A percentile compares a stretch with the other conserved stretches of the same genome.
These are phyloP conservation scores for Tylopilus sp. DNA, from an alignment of 1,284 basidiomycete species.

Conservation along the genomic window DNA sequence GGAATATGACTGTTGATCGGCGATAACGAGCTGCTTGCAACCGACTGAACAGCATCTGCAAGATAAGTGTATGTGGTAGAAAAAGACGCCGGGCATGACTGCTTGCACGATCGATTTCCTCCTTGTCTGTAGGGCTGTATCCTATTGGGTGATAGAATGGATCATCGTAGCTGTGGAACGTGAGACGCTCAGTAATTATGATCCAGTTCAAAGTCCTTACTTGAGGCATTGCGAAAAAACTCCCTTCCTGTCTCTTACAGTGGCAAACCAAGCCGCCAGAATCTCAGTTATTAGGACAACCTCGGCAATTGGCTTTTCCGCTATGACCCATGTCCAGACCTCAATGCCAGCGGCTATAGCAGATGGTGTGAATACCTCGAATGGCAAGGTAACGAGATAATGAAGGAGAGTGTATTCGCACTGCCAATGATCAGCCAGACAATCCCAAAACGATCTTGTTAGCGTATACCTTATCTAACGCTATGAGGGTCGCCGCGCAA, in stretches of 20 bases:
- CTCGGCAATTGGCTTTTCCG: conserved; percentile 74
- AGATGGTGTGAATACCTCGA: conserved; percentile 84
- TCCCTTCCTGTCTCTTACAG: conserved; percentile 73
- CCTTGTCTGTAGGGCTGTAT: conserved; percentile 89
- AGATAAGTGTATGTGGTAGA: conserved; percentile 76
- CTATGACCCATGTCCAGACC: conserved; percentile 95
- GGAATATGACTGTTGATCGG: conserved; percentile 77
- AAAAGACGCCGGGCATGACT: conserved; percentile 72
- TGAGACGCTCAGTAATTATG: conserved; percentile 6
- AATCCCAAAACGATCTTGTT: neutral
- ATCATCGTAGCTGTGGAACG: conserved; percentile 63
- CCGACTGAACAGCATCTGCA: conserved; percentile 89
- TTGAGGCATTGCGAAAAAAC: conserved; percentile 79
- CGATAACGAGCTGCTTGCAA: conserved; percentile 92
- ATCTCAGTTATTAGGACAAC: conserved; percentile 81
- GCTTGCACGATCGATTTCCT: conserved; percentile 71
- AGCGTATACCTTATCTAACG: conserved; percentile 55
- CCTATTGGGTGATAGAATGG: conserved; percentile 85
- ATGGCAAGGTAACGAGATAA: conserved; percentile 84
- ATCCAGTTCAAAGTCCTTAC: conserved; percentile 43
- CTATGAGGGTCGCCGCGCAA: conserved; percentile 76
- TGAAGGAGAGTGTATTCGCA: conserved; percentile 85
- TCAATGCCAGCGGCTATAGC: conserved; percentile 86
- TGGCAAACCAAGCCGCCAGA: conserved; percentile 80
- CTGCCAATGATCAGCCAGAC: conserved; percentile 35